A percentile compares a stretch with the other conserved stretches of the same genome.
These are phyloP conservation scores for Inga laurina DNA, from an alignment of 306 rosid genomes.

Conservation along the genomic window DNA sequence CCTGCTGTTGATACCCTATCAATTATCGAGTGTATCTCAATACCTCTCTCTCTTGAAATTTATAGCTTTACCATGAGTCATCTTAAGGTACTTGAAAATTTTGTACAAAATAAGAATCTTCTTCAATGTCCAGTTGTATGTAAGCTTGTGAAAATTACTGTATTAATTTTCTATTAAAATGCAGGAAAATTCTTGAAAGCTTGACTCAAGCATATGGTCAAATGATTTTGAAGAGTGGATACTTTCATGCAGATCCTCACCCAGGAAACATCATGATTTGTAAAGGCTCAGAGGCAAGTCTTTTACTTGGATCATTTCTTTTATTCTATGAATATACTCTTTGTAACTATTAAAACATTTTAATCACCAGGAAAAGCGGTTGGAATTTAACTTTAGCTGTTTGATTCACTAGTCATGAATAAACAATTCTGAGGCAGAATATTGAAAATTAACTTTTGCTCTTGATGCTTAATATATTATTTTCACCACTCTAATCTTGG, in stretches of 20 bases:
- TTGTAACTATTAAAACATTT: constrained; percentile 8
- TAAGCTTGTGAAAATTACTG: neutral
- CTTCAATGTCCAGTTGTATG: constrained; percentile 1
- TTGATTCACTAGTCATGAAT: neutral
- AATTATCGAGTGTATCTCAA: neutral
- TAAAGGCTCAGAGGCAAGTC: constrained; percentile 94
- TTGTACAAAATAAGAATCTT: neutral
- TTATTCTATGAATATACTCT: constrained; percentile 13
- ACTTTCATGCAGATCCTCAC: constrained; percentile 99
- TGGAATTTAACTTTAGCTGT: neutral
- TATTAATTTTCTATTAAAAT: constrained; percentile 30
- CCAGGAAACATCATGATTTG: constrained; percentile 95
- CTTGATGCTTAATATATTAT: constrained; percentile 16
- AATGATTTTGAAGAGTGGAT: constrained; percentile 94
- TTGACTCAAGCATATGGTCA: constrained; percentile 99
- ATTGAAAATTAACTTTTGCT: constrained; percentile 27
- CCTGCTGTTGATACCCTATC: neutral
- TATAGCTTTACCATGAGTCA: neutral
- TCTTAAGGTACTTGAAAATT: neutral
- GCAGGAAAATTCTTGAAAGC: constrained; percentile 92
- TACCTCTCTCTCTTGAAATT: neutral
- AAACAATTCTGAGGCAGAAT: neutral
- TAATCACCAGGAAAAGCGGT: constrained; percentile 15
- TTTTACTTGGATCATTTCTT: constrained; percentile 17
- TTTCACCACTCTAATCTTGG: constrained; percentile 30